Evolutionary conservation across 2,329 filamentous ascomycete species (phyloP).

Genomic region (Ophiostoma montium): DNA sequence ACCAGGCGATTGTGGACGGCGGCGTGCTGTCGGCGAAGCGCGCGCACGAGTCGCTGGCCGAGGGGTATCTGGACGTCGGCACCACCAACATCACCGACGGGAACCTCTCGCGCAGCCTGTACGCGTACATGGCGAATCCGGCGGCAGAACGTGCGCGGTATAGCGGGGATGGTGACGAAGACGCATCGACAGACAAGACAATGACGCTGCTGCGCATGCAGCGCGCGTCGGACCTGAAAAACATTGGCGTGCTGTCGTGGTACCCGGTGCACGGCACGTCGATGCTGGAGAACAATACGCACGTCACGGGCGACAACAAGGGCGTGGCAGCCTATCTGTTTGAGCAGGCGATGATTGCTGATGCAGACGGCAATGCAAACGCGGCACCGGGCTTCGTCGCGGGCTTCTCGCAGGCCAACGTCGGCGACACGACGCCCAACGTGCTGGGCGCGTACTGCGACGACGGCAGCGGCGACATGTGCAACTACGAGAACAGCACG

Average conservation of each 20-base stretch:
- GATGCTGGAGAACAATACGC: slow-evolving; percentile 77
- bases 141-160: slow-evolving; percentile 60
- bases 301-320: slow-evolving; percentile 86
- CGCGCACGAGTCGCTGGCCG: slow-evolving; percentile 57
- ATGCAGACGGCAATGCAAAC: slow-evolving; percentile 23
- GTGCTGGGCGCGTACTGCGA: slow-evolving; percentile 76
- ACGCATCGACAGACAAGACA: slow-evolving; percentile 42
- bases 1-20: slow-evolving; percentile 78
- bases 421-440: slow-evolving; percentile 82
- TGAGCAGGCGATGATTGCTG: slow-evolving; percentile 56
- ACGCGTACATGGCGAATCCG: slow-evolving; percentile 78
- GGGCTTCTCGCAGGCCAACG: slow-evolving; percentile 81
- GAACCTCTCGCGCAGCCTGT: slow-evolving; percentile 82
- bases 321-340: slow-evolving; percentile 76
- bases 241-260: slow-evolving; percentile 74
- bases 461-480: slow-evolving; percentile 59
- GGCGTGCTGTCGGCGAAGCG: slow-evolving; percentile 67
- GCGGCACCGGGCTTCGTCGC: slow-evolving; percentile 57
- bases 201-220: slow-evolving; percentile 71
- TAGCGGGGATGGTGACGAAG: slow-evolving; percentile 14
- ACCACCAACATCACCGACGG: slow-evolving; percentile 56
- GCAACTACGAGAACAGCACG: slow-evolving; percentile 69
- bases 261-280: slow-evolving; percentile 88
- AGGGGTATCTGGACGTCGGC: slow-evolving; percentile 56
- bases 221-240: slow-evolving; percentile 58